phyloP scores from a whole-genome alignment of 2,329 filamentous ascomycete species.

The Colletotrichum sp. region DNA sequence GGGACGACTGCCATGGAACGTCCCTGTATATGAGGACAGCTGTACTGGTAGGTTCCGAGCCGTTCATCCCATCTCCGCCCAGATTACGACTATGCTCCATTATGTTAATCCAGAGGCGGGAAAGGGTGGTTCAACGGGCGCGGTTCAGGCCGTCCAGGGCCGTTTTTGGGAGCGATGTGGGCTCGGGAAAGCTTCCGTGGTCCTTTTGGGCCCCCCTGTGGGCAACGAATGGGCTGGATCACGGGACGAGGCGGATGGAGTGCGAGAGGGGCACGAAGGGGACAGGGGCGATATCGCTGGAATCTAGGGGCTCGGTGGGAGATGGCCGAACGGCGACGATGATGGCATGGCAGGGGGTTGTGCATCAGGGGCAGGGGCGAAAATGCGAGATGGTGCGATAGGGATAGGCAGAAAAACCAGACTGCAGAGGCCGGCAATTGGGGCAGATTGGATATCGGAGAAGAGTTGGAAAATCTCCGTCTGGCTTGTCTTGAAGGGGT shows the following conservation, averaged over 20 bases:
- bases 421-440: neutral
- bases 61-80: neutral
- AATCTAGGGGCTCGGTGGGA: constrained; percentile 12
- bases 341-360: constrained; percentile 13
- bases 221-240: neutral
- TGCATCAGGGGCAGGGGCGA: neutral
- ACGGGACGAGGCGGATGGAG: neutral
- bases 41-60: neutral
- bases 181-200: neutral
- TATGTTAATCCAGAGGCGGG: neutral
- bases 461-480: neutral
- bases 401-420: neutral
- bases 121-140: neutral
- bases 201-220: neutral
- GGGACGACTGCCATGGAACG: neutral
- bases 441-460: neutral
- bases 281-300: constrained; percentile 6
- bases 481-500: neutral
- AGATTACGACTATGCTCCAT: neutral
- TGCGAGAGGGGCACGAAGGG: neutral
- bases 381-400: neutral
- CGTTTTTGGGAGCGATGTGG: neutral
- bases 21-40: neutral
- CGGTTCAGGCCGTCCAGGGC: neutral
- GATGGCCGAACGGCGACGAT: neutral